Evolutionary conservation across 495 filamentous ascomycete genomes (phyloP), one percentile per base, ranked within the genome.

Genomic region (Aspergillus diversus): DNA sequence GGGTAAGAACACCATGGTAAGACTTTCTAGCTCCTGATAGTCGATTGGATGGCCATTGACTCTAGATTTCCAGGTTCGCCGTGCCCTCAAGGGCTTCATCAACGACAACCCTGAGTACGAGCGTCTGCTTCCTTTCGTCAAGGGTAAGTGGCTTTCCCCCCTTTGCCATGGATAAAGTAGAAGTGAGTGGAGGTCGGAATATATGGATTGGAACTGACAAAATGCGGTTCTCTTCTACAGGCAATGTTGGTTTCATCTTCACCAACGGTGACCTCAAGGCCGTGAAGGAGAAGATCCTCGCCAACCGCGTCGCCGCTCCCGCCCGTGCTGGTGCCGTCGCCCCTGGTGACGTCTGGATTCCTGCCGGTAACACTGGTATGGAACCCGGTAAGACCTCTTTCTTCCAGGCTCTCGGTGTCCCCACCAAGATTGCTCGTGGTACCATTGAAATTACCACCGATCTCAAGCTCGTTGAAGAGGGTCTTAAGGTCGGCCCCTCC

Each of bases 401-500:
- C 93, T 99, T 99, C 92, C 95, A 99, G 87, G 95, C 95, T 75
- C 96, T 99, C 78, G 95, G 95, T 91, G 92, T 99, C 80, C 95
- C 95, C 76, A 99, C 95, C 85, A 99, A 99, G 91, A 99, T 99
- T 82, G 95, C 95, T 73, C 96, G 95, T 96, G 95, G 95, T 93
- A 99, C 95, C 84, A 98, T 99, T 78, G 95, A 99, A 93, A 99
- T 99, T 79, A 97, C 93, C 58, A 87, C 89, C 71, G 95, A 99
- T 74, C 84, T 99, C 74, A 98, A 97, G 90, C 89, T 99, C 72
- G 90, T 97, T 81, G 92, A 97, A 83, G 88, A 91, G 64, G 89
- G 89, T 60, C 83, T 43, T 84, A 97, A 97, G 85, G 95, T 99
- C 84, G 95, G 96, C 77, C 90, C 95, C 75, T 99, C 95, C 76